These are phyloP conservation scores for Exophiala calicioides DNA, from an alignment of 2,329 filamentous ascomycete genomes.

Conservation along the genomic window DNA sequence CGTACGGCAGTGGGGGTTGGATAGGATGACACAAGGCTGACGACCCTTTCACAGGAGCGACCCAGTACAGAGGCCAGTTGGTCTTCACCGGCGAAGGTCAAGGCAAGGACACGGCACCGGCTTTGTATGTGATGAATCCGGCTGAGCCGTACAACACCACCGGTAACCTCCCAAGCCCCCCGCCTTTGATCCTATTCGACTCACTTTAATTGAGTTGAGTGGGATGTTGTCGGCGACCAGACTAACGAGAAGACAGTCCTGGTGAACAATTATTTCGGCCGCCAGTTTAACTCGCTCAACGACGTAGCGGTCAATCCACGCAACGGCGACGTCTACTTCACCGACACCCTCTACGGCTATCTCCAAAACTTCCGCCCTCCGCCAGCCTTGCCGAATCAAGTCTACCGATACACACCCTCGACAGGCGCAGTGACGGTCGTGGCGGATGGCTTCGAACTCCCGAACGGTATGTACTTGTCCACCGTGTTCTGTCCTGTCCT, in stretches of 20 bases:
- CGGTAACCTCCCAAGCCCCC: conserved; percentile 34
- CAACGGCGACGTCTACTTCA: conserved; percentile 32
- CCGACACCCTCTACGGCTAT: conserved; percentile 41
- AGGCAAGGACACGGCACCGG: conserved; percentile 45
- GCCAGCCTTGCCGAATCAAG: conserved; percentile 50
- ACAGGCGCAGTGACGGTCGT: conserved; percentile 49
- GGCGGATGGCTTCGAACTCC: conserved; percentile 50
- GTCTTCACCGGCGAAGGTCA: conserved; percentile 55
- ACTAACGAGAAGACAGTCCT: conserved; percentile 40
- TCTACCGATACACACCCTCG: conserved; percentile 50
- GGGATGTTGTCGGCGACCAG: too few species aligned
- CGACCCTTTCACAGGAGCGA: conserved; percentile 42
- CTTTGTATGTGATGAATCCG: conserved; percentile 49
- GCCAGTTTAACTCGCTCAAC: conserved; percentile 38
- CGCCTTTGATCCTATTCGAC: too few species aligned
- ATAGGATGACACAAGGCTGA: too few species aligned
- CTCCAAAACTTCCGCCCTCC: conserved; percentile 48
- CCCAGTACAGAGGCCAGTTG: conserved; percentile 53
- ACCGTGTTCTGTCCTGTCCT: too few species aligned
- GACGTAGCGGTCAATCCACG: conserved; percentile 29
- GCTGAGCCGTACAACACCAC: conserved; percentile 54
- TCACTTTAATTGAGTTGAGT: too few species aligned
- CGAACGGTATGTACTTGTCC: conserved; percentile 44
- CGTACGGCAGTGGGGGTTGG: too few species aligned
- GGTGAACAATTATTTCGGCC: conserved; percentile 61